These are phyloP conservation scores for Lanmaoa pseudosensibilis DNA, from an alignment of 768 basidiomycete species.

Conservation along the genomic window DNA sequence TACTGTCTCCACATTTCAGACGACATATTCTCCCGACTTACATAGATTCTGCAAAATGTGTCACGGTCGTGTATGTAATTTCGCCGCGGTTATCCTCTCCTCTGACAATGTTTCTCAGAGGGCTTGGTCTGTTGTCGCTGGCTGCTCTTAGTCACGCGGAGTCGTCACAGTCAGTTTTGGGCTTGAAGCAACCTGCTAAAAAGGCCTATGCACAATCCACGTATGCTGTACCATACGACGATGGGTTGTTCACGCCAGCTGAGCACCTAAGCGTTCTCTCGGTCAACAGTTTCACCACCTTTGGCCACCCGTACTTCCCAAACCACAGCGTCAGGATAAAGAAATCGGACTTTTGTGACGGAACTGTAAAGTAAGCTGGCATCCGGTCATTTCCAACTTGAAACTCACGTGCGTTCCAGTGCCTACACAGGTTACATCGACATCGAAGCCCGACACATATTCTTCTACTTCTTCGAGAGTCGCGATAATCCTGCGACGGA, in stretches of 20 bases:
- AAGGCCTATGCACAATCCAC: slow-evolving; percentile 1
- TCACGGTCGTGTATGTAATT: too few species aligned
- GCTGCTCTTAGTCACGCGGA: slow-evolving; percentile 15
- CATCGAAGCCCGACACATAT: slow-evolving; percentile 60
- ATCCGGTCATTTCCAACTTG: not conserved
- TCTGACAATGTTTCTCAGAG: slow-evolving; percentile 15
- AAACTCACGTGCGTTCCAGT: slow-evolving; percentile 28
- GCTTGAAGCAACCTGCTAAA: slow-evolving; percentile 3
- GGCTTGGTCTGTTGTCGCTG: slow-evolving; percentile 20
- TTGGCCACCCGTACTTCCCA: slow-evolving; percentile 47
- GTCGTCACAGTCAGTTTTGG: slow-evolving; percentile 20
- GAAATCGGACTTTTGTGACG: slow-evolving; percentile 40
- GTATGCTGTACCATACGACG: slow-evolving; percentile 20
- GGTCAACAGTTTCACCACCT: slow-evolving; percentile 34
- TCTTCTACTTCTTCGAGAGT: slow-evolving; percentile 79
- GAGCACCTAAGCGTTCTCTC: slow-evolving; percentile 33
- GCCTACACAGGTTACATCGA: slow-evolving; percentile 70
- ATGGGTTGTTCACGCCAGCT: slow-evolving; percentile 36
- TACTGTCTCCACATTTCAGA: too few species aligned
- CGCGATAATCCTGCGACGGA: slow-evolving; percentile 55
- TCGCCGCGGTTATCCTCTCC: too few species aligned
- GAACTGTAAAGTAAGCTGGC: slow-evolving; percentile 37
- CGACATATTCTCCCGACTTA: too few species aligned
- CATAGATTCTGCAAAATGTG: too few species aligned
- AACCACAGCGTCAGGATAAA: slow-evolving; percentile 43